Evolutionary conservation across 2,329 filamentous ascomycete genomes (phyloP).

Genomic region (Cladorrhinum sp.): DNA sequence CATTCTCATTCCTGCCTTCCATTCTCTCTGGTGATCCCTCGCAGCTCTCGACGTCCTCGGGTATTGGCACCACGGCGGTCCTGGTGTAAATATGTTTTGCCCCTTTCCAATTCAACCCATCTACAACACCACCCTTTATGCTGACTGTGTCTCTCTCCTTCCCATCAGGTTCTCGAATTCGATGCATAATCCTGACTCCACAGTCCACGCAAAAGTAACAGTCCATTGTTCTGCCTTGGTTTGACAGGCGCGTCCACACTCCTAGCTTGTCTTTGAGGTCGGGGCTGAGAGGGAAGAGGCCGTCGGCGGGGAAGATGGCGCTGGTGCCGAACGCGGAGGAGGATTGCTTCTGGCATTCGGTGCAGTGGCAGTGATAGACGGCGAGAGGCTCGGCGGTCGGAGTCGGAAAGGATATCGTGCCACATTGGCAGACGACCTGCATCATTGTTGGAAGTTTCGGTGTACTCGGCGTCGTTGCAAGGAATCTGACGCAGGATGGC

Average conservation of each 20-base stretch:
- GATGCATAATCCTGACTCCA: conserved; percentile 48
- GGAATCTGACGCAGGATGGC: too few species aligned
- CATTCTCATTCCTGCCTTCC: conserved; percentile 9
- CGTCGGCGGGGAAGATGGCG: conserved; percentile 34
- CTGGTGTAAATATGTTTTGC: conserved; percentile 46
- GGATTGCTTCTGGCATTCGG: conserved; percentile 36
- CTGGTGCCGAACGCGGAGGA: conserved; percentile 38
- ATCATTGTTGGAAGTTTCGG: conserved; percentile 3
- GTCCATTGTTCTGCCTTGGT: conserved; percentile 32
- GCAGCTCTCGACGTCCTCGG: conserved; percentile 31
- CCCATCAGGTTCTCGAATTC: conserved; percentile 38
- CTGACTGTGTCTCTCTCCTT: conserved; percentile 36
- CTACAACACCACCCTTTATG: conserved; percentile 46
- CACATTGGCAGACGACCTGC: conserved; percentile 34
- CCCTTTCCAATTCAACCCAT: conserved; percentile 39
- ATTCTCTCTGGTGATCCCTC: conserved; percentile 15
- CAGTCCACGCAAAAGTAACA: conserved; percentile 35
- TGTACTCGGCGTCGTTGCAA: too few species aligned
- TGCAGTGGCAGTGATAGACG: conserved; percentile 38
- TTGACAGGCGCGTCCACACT: conserved; percentile 31
- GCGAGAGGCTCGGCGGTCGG: conserved; percentile 28
- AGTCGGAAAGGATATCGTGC: conserved; percentile 31
- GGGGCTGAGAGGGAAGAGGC: conserved; percentile 33
- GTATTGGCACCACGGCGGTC: conserved; percentile 44
- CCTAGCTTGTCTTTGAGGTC: conserved; percentile 28